Percentiles rank a stretch among this genome's conserved stretches.
Conservation (phyloP, 1,284 basidiomycete genomes). For the Trichosporon ovoides region DNA sequence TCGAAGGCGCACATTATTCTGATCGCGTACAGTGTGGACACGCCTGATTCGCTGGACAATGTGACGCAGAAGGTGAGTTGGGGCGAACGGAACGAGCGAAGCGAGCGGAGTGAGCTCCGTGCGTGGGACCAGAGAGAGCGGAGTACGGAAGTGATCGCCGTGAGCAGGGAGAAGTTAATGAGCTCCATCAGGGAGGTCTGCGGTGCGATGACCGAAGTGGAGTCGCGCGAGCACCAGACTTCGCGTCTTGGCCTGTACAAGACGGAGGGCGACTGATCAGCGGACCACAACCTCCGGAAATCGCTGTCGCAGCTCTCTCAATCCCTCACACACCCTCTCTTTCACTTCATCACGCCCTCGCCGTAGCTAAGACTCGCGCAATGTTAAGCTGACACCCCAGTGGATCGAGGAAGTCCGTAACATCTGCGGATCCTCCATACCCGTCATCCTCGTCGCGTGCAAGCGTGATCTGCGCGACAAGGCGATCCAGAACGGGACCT, state of each 20-base stretch:
- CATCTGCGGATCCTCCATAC: slow-evolving; percentile 67
- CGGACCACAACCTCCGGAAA: no score
- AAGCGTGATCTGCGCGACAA: slow-evolving; percentile 54
- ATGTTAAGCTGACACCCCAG: slow-evolving; percentile 51
- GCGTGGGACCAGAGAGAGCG: no score
- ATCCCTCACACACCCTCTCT: no score
- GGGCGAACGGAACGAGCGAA: not conserved
- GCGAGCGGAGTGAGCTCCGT: not conserved
- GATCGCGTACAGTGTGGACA: slow-evolving; percentile 94
- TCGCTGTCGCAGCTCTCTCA: no score
- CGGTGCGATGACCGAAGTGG: no score
- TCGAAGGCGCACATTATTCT: slow-evolving; percentile 98
- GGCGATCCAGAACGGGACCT: slow-evolving; percentile 47
- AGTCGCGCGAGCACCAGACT: no score
- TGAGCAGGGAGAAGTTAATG: no score
- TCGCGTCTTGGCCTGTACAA: no score
- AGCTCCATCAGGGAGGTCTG: no score
- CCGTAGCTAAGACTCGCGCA: no score
- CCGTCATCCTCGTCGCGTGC: slow-evolving; percentile 53
- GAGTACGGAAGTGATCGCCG: not conserved
- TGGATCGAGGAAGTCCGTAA: slow-evolving; percentile 96
- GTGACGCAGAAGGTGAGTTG: slow-evolving; percentile 74
- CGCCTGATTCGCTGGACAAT: slow-evolving; percentile 93
- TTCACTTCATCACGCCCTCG: no score
- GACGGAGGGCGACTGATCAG: no score